Evolutionary conservation across 139 green algal species (phyloP), one percentile per base, ranked within the genome.

Genomic region (Closterium sp.): DNA sequence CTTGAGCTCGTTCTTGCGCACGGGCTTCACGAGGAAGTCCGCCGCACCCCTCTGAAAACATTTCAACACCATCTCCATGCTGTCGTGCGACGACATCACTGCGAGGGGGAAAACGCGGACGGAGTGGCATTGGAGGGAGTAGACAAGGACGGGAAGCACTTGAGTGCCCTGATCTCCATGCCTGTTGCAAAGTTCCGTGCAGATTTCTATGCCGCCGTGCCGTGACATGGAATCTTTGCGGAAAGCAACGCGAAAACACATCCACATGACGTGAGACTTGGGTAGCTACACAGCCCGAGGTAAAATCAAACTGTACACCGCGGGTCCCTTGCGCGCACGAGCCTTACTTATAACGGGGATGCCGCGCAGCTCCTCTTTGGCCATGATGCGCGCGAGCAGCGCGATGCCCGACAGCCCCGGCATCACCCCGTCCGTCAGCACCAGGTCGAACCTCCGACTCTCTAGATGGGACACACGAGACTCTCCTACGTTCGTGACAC

Each of bases 21-120:
- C 93, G 1, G 97, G 97, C 89, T 98, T 98, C 34, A 98, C 93
- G 86, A 98, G 96, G 91, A 97, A 98, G 94, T 98, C 97, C 19
- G 97, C 95, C 0, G 97, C 97, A 27, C 97, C 97, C n/a, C 96
- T 95, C 31, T 96, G 95, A 21, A 98, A 93, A 87, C 93, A 95
- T 62, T 95, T 95, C 21, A 95, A 34, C 34, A 95, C 93, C 92
- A 95, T 91, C 19, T 95, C 93, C 31, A 87, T 95, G 86, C 34
- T 30, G 62, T 95, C 93, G 27, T 93, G 79, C 21, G 92, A 95
- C 31, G 93, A 95, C 93, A 95, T 95, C 92, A 70, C 34, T 42
- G 34, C 34, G 9, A 42, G 34, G 17, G 50, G 50, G 50, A 70
- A 10, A 10, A 21, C 50, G 50, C 2, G 10, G 50, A 21, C 1